These are phyloP conservation scores for Hypoxylon cercidicola DNA, from an alignment of 495 filamentous ascomycete genomes.

Conservation along the genomic window DNA sequence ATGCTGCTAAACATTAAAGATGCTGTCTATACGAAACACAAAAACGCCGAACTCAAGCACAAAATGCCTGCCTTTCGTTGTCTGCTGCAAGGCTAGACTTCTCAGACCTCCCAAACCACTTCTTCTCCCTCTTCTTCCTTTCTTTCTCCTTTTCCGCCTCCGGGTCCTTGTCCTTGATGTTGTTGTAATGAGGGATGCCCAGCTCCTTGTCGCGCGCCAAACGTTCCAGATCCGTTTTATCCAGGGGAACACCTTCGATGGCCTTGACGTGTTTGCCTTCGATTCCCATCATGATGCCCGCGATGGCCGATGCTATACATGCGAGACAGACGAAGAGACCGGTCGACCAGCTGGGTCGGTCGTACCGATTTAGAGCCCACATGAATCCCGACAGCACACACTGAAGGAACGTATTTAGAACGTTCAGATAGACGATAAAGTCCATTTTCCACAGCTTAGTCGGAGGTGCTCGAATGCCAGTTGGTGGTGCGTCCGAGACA, in stretches of 20 bases:
- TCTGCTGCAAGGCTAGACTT: conserved; percentile 24
- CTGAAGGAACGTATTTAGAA: conserved; percentile 82
- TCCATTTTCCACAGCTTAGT: conserved; percentile 81
- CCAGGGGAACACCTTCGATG: conserved; percentile 69
- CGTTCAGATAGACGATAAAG: conserved; percentile 78
- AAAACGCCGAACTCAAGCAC: conserved; percentile 28
- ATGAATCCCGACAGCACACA: conserved; percentile 75
- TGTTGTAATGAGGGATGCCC: conserved; percentile 64
- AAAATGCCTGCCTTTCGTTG: conserved; percentile 31
- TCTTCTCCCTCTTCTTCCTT: conserved; percentile 41
- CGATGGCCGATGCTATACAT: conserved; percentile 73
- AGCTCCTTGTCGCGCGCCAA: conserved; percentile 58
- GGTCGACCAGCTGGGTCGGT: conserved; percentile 77
- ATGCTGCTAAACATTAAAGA: conserved; percentile 13
- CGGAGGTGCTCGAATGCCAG: conserved; percentile 70
- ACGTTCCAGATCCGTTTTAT: conserved; percentile 55
- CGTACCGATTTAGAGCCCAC: conserved; percentile 79
- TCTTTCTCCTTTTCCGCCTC: conserved; percentile 51
- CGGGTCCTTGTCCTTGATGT: conserved; percentile 62
- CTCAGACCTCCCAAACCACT: conserved; percentile 29
- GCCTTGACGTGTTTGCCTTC: conserved; percentile 74
- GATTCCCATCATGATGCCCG: conserved; percentile 72
- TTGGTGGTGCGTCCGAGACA: conserved; percentile 66
- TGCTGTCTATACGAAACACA: conserved; percentile 20
- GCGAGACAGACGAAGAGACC: conserved; percentile 78